Conservation (phyloP, 1,284 basidiomycete species). For the Boletus hoseneyae region DNA sequence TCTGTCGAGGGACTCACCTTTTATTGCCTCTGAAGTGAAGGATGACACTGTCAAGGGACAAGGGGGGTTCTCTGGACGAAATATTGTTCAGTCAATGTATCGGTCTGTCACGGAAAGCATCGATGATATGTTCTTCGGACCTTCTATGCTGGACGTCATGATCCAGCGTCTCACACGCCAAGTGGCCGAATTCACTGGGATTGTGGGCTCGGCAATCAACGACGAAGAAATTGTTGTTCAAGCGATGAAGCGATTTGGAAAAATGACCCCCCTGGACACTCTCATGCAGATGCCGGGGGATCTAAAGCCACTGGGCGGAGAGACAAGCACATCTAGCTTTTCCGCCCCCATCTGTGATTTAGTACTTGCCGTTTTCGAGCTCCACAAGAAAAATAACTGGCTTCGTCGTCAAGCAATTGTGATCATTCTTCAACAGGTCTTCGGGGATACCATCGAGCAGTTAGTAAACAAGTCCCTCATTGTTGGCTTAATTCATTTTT, state of each 20-base stretch:
- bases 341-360: constrained; percentile 94
- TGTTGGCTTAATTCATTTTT: not conserved
- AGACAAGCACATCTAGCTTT: constrained; percentile 82
- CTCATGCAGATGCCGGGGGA: constrained; percentile 68
- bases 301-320: constrained; percentile 77
- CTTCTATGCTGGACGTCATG: constrained; percentile 93
- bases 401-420: constrained; percentile 93
- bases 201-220: constrained; percentile 73
- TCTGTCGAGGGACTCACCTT: constrained; percentile 82
- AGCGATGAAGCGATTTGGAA: constrained; percentile 67
- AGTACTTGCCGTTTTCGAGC: constrained; percentile 88
- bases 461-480: constrained; percentile 34
- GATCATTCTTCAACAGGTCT: constrained; percentile 91
- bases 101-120: constrained; percentile 87
- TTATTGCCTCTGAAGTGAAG: constrained; percentile 55
- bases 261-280: constrained; percentile 60
- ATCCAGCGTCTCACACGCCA: constrained; percentile 85
- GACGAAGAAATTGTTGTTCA: constrained; percentile 83
- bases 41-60: constrained; percentile 38
- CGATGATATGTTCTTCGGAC: constrained; percentile 90
- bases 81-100: constrained; percentile 81
- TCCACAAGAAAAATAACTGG: constrained; percentile 96
- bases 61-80: constrained; percentile 60
- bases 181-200: constrained; percentile 82
- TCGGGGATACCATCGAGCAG: constrained; percentile 95